A percentile compares a stretch with the other conserved stretches of the same genome.
Conservation (phyloP, 2,329 filamentous ascomycete species). For the Magnaporthiopsis poae region DNA sequence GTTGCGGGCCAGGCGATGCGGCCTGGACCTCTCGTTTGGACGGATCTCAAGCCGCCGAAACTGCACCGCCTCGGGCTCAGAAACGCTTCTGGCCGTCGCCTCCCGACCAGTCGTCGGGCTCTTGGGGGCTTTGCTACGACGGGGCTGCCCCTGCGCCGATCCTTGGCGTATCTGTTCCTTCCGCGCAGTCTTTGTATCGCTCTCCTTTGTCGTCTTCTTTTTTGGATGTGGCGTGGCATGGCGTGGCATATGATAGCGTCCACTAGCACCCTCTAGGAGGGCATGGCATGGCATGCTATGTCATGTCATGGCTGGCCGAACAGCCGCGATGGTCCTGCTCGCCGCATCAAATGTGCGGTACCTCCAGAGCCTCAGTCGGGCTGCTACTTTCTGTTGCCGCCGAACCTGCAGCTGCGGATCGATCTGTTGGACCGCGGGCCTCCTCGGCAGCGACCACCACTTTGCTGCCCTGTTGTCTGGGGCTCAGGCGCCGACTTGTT, state of each 20-base stretch:
- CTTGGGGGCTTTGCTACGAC: background rate
- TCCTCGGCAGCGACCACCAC: background rate
- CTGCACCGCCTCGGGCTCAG: slow-evolving; percentile 13
- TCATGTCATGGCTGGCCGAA: background rate
- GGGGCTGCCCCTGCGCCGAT: background rate
- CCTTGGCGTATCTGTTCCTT: background rate
- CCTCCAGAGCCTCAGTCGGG: background rate
- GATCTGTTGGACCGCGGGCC: slow-evolving; percentile 5
- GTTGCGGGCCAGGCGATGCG: background rate
- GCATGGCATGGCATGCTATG: no score
- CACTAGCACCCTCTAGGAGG: no score
- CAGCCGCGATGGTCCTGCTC: background rate
- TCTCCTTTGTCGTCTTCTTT: background rate
- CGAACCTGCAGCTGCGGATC: background rate
- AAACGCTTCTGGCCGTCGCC: background rate
- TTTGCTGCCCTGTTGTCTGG: background rate
- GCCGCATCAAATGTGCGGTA: background rate
- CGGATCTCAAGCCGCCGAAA: slow-evolving; percentile 13
- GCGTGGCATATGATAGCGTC: no score
- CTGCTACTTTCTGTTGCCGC: background rate
- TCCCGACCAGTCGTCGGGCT: background rate
- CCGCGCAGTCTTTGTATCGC: background rate
- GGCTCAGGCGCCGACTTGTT: no score
- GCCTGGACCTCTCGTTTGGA: slow-evolving; percentile 13
- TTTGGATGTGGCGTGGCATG: no score